Conservation (phyloP, 768 basidiomycete genomes). For the Cystofilobasidium macerans region DNA sequence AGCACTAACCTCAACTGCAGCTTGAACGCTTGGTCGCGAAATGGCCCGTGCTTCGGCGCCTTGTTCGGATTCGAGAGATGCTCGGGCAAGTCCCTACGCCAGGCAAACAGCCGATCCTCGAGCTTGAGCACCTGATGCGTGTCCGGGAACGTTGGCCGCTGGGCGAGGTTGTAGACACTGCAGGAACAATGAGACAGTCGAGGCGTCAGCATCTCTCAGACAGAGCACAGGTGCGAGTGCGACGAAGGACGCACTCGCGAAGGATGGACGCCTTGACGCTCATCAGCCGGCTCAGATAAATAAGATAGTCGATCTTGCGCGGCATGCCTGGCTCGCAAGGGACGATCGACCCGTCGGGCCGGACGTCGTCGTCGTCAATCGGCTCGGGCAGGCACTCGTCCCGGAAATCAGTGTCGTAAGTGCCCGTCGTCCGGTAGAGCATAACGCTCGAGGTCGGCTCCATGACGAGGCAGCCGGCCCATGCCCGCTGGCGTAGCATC, state of each 20-base stretch:
- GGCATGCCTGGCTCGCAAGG: not conserved
- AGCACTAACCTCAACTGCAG: not conserved
- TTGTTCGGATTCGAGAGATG: not conserved
- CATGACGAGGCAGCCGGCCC: slow-evolving; percentile 11
- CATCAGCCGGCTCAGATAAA: not conserved
- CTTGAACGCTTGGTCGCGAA: not conserved
- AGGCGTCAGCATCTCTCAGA: not conserved
- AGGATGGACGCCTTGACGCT: slow-evolving; percentile 4
- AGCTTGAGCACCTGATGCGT: not conserved
- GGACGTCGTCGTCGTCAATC: not conserved
- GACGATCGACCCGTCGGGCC: not conserved
- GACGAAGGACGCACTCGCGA: not conserved
- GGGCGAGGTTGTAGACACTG: not conserved
- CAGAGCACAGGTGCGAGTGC: not conserved
- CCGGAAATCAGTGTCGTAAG: not conserved
- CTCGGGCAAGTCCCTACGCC: not conserved
- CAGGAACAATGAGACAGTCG: not conserved
- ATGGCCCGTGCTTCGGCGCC: not conserved
- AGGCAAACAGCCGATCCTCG: slow-evolving; percentile 2
- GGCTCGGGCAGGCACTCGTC: slow-evolving; percentile 1
- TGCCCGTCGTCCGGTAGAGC: slow-evolving; percentile 1
- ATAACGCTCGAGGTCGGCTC: slow-evolving; percentile 3
- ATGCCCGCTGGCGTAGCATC: slow-evolving; percentile 1
- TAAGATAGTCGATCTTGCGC: not conserved
- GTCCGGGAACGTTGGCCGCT: slow-evolving; percentile 1